These are phyloP conservation scores for Scedosporium boydii DNA, from an alignment of 2,329 filamentous ascomycete genomes.

Conservation along the genomic window DNA sequence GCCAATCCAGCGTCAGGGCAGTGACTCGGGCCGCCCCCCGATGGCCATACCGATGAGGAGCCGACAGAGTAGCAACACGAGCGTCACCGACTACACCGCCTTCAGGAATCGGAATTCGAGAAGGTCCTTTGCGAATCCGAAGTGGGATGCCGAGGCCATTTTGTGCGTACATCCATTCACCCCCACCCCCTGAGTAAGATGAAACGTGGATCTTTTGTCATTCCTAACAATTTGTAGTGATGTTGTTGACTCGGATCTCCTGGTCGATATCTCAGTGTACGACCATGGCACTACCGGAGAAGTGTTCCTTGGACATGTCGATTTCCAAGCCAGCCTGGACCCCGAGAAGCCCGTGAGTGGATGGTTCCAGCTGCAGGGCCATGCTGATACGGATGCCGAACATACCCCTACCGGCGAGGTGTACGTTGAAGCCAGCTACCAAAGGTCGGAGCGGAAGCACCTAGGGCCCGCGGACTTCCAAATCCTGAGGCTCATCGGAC, in stretches of 20 bases:
- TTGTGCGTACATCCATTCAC: conserved; percentile 59
- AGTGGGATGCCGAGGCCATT: conserved; percentile 90
- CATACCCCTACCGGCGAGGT: conserved; percentile 79
- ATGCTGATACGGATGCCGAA: conserved; percentile 60
- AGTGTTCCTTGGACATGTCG: conserved; percentile 75
- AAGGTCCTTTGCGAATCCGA: conserved; percentile 65
- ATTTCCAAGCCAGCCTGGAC: conserved; percentile 60
- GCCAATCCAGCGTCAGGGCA: conserved; percentile 60
- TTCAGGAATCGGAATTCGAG: conserved; percentile 50
- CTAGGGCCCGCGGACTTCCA: conserved; percentile 94
- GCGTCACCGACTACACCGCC: conserved; percentile 56
- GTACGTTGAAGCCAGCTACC: conserved; percentile 76
- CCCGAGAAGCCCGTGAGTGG: conserved; percentile 65
- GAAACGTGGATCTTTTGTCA: not conserved
- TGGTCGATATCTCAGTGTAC: conserved; percentile 90
- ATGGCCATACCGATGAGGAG: conserved; percentile 97
- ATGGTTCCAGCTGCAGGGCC: conserved; percentile 76
- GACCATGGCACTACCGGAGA: conserved; percentile 73
- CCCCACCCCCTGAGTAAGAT: not conserved
- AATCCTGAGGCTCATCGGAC: conserved; percentile 91
- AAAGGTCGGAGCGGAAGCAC: conserved; percentile 79
- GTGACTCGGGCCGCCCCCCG: conserved; percentile 68
- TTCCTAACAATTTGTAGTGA: conserved; percentile 49
- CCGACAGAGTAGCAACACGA: conserved; percentile 92
- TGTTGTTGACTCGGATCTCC: conserved; percentile 81